Evolutionary conservation across 495 filamentous ascomycete genomes (phyloP), one percentile per base, ranked within the genome.

Genomic region (Aspergillus avenaceus): DNA sequence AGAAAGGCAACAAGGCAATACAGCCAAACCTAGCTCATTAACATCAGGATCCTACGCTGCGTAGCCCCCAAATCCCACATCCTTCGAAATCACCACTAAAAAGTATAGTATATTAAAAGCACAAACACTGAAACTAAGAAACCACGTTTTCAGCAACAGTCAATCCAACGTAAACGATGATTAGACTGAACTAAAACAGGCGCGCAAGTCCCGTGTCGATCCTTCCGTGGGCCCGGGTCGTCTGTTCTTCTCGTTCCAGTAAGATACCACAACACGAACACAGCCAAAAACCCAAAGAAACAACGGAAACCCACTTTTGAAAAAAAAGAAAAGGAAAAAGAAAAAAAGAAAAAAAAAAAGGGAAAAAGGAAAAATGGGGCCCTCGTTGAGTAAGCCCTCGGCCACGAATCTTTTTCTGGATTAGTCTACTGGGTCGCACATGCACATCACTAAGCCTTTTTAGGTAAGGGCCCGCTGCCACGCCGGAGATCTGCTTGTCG

Each of bases 401-500:
- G 50, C 23, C 55, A 53, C 22, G 22, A 45, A 41, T 19, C 54
- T 53, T 48, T 42, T 47, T 51, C 47, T 42, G 53, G 53, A 44
- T 36, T 45, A 52, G 47, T 46, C 37, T 19, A 18, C 44, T 48
- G 50, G 51, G 38, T 44, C 46, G 29, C 31, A 47, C 48, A 52
- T 45, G 52, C 47, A 40, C 40, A 41, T 42, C 32, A 53, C 53
- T 60, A 60, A 28, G 5, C 58, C 21, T 2, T 0, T 34, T 23
- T 22, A 8, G 41, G 53, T 54, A 54, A 49, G 45, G 53, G 26
- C 25, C 36, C 45, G 49, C 50, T 56, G 53, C 58, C 53, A 60
- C 40, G 54, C 50, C 29, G 51, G 48, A 54, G 58, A 57, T 61
- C 58, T 52, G 19, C 49, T 24, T 41, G 45, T 49, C 41, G 27